Conservation (phyloP, 31 red algal genomes). For the Odonthalia washingtoniensis region DNA sequence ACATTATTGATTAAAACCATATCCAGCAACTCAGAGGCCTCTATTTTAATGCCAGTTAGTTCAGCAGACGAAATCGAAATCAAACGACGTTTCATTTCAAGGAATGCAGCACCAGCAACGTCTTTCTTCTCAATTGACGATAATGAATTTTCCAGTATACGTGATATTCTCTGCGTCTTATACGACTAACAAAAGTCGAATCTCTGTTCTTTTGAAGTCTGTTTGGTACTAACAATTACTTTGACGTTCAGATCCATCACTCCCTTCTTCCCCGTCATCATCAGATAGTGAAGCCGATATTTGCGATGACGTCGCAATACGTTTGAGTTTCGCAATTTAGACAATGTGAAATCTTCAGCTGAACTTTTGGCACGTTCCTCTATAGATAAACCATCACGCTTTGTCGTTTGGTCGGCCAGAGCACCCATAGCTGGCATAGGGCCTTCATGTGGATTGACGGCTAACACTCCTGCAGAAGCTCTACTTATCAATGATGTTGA, state of each 20-base stretch:
- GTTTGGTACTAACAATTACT: slow-evolving; percentile 43
- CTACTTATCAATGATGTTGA: neutral
- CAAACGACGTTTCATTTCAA: neutral
- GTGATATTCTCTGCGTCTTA: slow-evolving; percentile 60
- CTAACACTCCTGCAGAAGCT: neutral
- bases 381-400: neutral
- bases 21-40: slow-evolving; percentile 3
- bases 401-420: neutral
- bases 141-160: slow-evolving; percentile 48
- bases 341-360: slow-evolving; percentile 15
- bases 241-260: neutral
- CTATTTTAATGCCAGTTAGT: slow-evolving; percentile 1
- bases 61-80: slow-evolving; percentile 25
- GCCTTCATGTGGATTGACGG: neutral
- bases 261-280: slow-evolving; percentile 11
- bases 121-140: slow-evolving; percentile 47
- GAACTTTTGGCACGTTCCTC: slow-evolving; percentile 19
- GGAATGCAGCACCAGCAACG: neutral
- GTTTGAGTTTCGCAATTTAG: slow-evolving; percentile 1
- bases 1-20: neutral
- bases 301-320: neutral
- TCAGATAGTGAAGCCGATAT: neutral
- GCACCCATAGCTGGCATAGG: neutral
- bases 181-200: slow-evolving; percentile 61
- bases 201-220: slow-evolving; percentile 69